A percentile compares a stretch with the other conserved stretches of the same genome.
phyloP scores from a whole-genome alignment of 1,139 yeast genomes.

The Schwanniomyces etchellsii region DNA sequence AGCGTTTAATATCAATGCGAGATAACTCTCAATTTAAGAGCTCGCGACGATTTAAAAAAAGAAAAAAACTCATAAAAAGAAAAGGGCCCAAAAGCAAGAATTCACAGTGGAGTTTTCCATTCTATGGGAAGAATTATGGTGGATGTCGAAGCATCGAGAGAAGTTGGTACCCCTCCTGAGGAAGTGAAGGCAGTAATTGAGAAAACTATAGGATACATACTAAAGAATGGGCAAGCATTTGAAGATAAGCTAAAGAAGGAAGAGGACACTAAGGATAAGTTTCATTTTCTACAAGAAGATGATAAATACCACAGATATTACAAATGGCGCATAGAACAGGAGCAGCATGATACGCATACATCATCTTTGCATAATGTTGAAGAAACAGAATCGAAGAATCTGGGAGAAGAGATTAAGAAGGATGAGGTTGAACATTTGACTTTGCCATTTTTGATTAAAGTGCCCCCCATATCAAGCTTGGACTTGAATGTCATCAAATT shows the following conservation, averaged over 20 bases:
- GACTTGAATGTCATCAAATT: constrained; percentile 68
- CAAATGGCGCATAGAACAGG: constrained; percentile 25
- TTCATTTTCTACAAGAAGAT: constrained; percentile 51
- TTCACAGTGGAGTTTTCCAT: too few relatives aligned
- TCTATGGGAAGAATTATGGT: too few relatives aligned
- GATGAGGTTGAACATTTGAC: constrained; percentile 4
- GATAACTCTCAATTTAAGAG: too few relatives aligned
- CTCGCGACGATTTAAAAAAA: too few relatives aligned
- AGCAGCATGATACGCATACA: constrained; percentile 2
- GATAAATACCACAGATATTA: constrained; percentile 60
- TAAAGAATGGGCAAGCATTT: constrained; percentile 62
- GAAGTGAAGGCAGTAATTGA: constrained; percentile 54
- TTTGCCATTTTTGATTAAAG: constrained; percentile 41
- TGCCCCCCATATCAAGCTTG: constrained; percentile 53
- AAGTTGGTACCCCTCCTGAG: too few relatives aligned
- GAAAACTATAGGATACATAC: constrained; percentile 69
- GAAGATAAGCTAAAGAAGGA: constrained; percentile 54
- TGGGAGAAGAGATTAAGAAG: neutral
- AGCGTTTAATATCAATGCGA: too few relatives aligned
- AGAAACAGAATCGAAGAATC: constrained; percentile 4
- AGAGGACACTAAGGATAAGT: constrained; percentile 40
- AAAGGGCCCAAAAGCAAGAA: too few relatives aligned
- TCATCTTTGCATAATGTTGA: constrained; percentile 1
- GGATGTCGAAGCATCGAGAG: too few relatives aligned
- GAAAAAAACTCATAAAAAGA: too few relatives aligned